Conservation (phyloP, 768 basidiomycete genomes). For the Agrocybe pediades region DNA sequence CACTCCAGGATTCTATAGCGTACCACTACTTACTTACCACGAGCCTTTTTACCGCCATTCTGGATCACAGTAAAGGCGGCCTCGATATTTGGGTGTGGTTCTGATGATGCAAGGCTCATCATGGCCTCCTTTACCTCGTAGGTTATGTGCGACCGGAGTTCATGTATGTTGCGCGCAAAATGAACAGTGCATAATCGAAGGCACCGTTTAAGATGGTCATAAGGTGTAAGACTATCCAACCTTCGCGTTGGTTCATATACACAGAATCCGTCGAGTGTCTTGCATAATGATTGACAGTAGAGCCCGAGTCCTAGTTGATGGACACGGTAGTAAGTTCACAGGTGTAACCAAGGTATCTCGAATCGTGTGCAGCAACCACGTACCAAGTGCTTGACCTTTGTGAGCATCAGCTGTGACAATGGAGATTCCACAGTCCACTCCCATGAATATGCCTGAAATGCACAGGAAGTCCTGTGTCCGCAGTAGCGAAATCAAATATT, state of each 20-base stretch:
- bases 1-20: background rate
- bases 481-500: slow-evolving; percentile 21
- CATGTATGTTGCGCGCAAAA: slow-evolving; percentile 20
- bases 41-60: slow-evolving; percentile 20
- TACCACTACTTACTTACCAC: slow-evolving; percentile 12
- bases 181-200: slow-evolving; percentile 23
- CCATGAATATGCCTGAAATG: slow-evolving; percentile 8
- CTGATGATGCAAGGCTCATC: slow-evolving; percentile 23
- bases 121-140: slow-evolving; percentile 17
- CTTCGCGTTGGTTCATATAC: background rate
- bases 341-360: background rate
- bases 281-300: background rate
- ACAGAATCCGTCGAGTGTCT: background rate
- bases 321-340: too few relatives aligned
- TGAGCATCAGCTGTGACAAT: slow-evolving; percentile 27
- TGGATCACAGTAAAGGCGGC: slow-evolving; percentile 15
- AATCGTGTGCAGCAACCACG: background rate
- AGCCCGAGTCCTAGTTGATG: background rate
- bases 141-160: slow-evolving; percentile 3
- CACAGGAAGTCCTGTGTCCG: slow-evolving; percentile 19
- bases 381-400: slow-evolving; percentile 25
- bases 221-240: slow-evolving; percentile 15
- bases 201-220: slow-evolving; percentile 25
- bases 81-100: slow-evolving; percentile 16
- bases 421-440: slow-evolving; percentile 17